Conservation (phyloP, 257 asterid genomes). For the Henckelia pumila region DNA sequence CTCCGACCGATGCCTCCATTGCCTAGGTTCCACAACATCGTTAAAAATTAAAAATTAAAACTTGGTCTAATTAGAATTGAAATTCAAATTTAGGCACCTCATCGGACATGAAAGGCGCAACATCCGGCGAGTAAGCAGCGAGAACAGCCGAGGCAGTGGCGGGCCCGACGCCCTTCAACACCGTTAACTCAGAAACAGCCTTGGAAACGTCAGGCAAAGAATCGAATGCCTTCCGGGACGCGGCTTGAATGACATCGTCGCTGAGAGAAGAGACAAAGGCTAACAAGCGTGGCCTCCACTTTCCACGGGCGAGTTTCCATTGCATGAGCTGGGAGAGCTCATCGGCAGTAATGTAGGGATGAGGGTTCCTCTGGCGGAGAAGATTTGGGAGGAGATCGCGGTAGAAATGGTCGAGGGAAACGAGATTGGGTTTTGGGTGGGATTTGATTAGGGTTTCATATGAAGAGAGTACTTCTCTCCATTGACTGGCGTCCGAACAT, state of each 20-base stretch:
- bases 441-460: constrained; percentile 43
- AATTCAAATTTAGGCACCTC: constrained; percentile 39
- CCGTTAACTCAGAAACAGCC: constrained; percentile 65
- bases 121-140: constrained; percentile 79
- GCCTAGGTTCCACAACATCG: constrained; percentile 43
- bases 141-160: constrained; percentile 94
- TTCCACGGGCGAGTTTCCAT: constrained; percentile 90
- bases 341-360: constrained; percentile 53
- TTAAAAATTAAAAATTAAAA: constrained; percentile 4
- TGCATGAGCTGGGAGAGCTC: constrained; percentile 78
- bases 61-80: no score
- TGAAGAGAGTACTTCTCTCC: constrained; percentile 59
- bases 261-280: constrained; percentile 60
- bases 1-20: constrained; percentile 64
- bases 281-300: constrained; percentile 81
- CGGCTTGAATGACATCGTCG: constrained; percentile 57
- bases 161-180: constrained; percentile 84
- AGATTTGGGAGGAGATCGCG: constrained; percentile 61
- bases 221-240: constrained; percentile 70
- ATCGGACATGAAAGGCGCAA: constrained; percentile 91
- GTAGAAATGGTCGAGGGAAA: constrained; percentile 72
- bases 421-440: constrained; percentile 59
- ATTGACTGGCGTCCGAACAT: constrained; percentile 40
- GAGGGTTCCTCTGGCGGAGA: constrained; percentile 62
- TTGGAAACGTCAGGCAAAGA: constrained; percentile 61